Evolutionary conservation across 2,329 filamentous ascomycete species (phyloP), one percentile per base, ranked within the genome.

Genomic region (Arthrobotrys pseudoclavata): DNA sequence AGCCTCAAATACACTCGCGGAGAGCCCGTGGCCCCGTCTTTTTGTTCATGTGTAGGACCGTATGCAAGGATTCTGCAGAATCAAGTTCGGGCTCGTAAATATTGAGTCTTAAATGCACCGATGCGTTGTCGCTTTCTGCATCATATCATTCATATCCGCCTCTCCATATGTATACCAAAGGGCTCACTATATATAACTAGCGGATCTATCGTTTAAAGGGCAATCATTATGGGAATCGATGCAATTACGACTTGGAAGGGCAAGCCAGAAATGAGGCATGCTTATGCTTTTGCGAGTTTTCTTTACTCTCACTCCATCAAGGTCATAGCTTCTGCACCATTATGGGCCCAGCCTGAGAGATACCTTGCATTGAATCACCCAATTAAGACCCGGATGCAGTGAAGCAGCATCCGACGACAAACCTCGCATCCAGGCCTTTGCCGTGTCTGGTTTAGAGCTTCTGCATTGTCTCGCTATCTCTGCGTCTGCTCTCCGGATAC

Each of bases 401-500:
- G 48, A 52, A 29, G 60, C 42, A 62, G 60, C 69, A 57, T 72
- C 69, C 69, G 69, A 24, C 26, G 60, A 53, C 69, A 72, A 72
- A 72, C 69, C 69, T 72, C 45, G 69, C 69, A 66, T 72, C 18
- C 18, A 40, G 26, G 13, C 18, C 69, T 53, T 72, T 64, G 18
- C 60, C 61, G 13, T 57, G 18, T 60, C 37, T 20, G 24, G 50
- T 15, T 12, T 47, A 66, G 60, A 45, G 37, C 20, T 26, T 18
- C 12, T 71, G 68, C 68, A 71, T 47, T 31, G 47, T 71, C 68
- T 71, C 68, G 68, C 68, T 48, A 71, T 71, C 57, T 26, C 31
- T 71, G 68, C 68, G 57, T 45, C 52, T 53, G 50, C 24, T 34
- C 15, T 53, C 3, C 15, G 13, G 5, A 15, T 40, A 34, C 15